Conservation (phyloP, 2,329 filamentous ascomycete genomes). For the Bipolaris zeicola region DNA sequence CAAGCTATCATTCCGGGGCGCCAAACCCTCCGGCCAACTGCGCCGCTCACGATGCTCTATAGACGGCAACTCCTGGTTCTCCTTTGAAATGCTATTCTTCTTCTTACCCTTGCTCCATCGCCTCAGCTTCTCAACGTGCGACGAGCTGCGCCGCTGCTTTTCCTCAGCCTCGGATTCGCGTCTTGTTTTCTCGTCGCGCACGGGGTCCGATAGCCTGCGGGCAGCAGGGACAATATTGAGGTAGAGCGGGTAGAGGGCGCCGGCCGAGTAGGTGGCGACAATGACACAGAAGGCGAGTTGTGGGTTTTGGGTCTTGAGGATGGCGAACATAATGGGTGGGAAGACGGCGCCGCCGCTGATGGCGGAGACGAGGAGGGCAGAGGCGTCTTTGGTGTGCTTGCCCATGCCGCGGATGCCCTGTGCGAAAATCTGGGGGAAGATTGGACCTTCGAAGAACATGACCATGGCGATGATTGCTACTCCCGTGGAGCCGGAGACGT, state of each 20-base stretch:
- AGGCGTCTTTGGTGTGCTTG: slow-evolving; percentile 62
- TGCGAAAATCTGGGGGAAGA: slow-evolving; percentile 65
- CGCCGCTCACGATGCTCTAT: slow-evolving; percentile 41
- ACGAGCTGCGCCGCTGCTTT: slow-evolving; percentile 24
- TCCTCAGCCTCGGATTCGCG: slow-evolving; percentile 32
- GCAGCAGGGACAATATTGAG: slow-evolving; percentile 57
- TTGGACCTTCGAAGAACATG: slow-evolving; percentile 65
- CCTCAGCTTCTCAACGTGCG: slow-evolving; percentile 20
- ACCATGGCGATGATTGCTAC: slow-evolving; percentile 58
- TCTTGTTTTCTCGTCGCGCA: slow-evolving; percentile 42
- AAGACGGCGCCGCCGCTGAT: slow-evolving; percentile 62
- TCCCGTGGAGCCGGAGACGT: slow-evolving; percentile 46
- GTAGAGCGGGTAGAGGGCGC: slow-evolving; percentile 60
- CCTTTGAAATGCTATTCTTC: slow-evolving; percentile 16
- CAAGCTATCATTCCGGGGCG: slow-evolving; percentile 21
- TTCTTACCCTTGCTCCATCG: slow-evolving; percentile 34
- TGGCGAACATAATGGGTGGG: slow-evolving; percentile 60
- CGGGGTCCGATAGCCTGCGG: slow-evolving; percentile 58
- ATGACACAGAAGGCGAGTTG: slow-evolving; percentile 60
- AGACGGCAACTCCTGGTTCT: slow-evolving; percentile 30
- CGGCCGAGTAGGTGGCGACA: slow-evolving; percentile 58
- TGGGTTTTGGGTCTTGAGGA: slow-evolving; percentile 47
- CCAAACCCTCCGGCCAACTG: slow-evolving; percentile 39
- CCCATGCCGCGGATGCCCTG: slow-evolving; percentile 64
- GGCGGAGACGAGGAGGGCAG: slow-evolving; percentile 59